Conservation (phyloP, 164 flowering plant genomes). For the Kingdonia uniflora region DNA sequence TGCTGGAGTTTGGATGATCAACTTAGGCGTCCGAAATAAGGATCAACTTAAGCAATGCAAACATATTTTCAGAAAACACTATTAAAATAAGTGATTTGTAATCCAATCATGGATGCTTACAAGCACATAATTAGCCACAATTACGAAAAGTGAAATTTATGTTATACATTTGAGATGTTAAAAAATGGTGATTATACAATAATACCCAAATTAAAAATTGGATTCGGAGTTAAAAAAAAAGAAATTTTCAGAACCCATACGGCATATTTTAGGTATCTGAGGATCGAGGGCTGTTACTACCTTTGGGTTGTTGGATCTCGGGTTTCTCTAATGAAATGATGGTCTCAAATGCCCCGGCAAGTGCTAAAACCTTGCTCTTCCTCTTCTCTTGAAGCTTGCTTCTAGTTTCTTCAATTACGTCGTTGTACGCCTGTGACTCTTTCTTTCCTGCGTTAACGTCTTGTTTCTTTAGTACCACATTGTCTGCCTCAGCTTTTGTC, state of each 20-base stretch:
- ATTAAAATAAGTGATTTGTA: no score
- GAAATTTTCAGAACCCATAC: not conserved
- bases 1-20: no score
- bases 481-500: constrained; percentile 8
- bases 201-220: no score
- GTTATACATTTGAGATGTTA: no score
- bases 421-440: constrained; percentile 33
- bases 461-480: constrained; percentile 14
- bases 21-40: no score
- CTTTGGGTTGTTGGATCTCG: constrained; percentile 8
- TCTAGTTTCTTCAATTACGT: constrained; percentile 57
- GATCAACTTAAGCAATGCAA: no score
- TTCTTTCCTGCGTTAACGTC: constrained; percentile 21
- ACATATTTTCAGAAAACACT: no score
- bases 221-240: no score
- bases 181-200: no score
- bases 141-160: no score
- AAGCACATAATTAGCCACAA: no score
- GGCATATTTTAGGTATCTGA: not conserved
- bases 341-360: constrained; percentile 63
- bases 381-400: constrained; percentile 43
- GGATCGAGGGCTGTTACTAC: not conserved
- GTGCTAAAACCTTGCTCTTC: constrained; percentile 54
- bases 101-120: no score
- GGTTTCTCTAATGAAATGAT: constrained; percentile 31